A percentile compares a stretch with the other conserved stretches of the same genome.
Conservation (phyloP, 495 filamentous ascomycete genomes). For the Daldinia grandis region DNA sequence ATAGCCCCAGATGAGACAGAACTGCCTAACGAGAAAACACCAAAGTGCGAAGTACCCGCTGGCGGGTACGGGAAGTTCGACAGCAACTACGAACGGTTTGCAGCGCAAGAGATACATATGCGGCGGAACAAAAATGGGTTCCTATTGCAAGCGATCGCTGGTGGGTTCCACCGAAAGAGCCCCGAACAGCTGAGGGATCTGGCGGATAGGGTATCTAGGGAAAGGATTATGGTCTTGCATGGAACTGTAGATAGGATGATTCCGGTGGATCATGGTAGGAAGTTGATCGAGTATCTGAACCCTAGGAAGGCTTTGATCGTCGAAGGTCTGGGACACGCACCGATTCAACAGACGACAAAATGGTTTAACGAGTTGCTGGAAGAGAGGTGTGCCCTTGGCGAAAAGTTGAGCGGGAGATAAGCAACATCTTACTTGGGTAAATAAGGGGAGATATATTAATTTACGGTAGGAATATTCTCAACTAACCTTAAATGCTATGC, state of each 20-base stretch:
- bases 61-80: slow-evolving; percentile 58
- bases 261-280: slow-evolving; percentile 63
- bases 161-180: slow-evolving; percentile 72
- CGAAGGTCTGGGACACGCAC: slow-evolving; percentile 68
- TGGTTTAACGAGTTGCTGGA: slow-evolving; percentile 61
- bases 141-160: slow-evolving; percentile 71
- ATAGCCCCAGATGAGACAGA: slow-evolving; percentile 61
- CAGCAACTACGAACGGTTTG: slow-evolving; percentile 74
- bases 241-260: slow-evolving; percentile 74
- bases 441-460: background rate
- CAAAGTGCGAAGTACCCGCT: slow-evolving; percentile 30
- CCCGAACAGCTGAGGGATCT: slow-evolving; percentile 63
- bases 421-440: background rate
- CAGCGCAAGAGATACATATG: slow-evolving; percentile 69
- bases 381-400: slow-evolving; percentile 20
- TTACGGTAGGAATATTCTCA: background rate
- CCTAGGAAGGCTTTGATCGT: slow-evolving; percentile 53
- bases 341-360: slow-evolving; percentile 62
- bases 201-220: slow-evolving; percentile 65
- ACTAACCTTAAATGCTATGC: background rate
- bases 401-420: slow-evolving; percentile 21
- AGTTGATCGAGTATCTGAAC: slow-evolving; percentile 55
- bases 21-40: slow-evolving; percentile 29
- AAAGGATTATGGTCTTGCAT: slow-evolving; percentile 71
- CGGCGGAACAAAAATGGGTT: slow-evolving; percentile 64